phyloP scores from a whole-genome alignment of 257 asterid genomes.

The Solanum virginianum region DNA sequence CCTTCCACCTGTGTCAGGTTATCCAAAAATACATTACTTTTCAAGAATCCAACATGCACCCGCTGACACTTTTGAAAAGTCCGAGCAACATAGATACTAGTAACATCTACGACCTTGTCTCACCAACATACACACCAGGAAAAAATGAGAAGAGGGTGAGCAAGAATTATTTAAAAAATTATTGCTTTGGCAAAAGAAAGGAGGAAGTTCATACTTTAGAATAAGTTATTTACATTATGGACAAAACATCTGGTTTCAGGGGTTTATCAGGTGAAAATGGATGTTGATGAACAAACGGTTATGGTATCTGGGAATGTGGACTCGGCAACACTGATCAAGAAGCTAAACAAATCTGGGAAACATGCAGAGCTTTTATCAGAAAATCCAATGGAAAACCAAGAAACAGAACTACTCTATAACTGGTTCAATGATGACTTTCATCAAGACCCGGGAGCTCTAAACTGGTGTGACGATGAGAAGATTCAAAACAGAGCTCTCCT shows the following conservation, averaged over 20 bases:
- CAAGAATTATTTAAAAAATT: neutral
- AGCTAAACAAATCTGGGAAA: conserved; percentile 29
- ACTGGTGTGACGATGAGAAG: neutral
- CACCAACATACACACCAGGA: neutral
- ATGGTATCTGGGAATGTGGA: conserved; percentile 26
- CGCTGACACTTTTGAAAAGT: too few species aligned
- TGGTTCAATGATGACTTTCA: conserved; percentile 1
- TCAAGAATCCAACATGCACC: too few species aligned
- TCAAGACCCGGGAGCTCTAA: conserved; percentile 2
- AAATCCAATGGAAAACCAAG: neutral
- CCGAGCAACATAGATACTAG: neutral
- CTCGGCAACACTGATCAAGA: conserved; percentile 17
- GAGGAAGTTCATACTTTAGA: neutral
- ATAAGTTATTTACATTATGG: neutral
- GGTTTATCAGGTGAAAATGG: conserved; percentile 44
- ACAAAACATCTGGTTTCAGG: conserved; percentile 12
- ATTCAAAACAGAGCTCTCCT: neutral
- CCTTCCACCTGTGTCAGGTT: too few species aligned
- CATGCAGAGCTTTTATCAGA: conserved; percentile 46
- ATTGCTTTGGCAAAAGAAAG: neutral
- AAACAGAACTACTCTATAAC: neutral
- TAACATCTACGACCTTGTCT: neutral
- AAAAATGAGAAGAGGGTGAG: neutral
- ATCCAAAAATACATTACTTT: too few species aligned
- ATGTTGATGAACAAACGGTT: conserved; percentile 19